Evolutionary conservation across 257 asterid genomes (phyloP).

Genomic region (Galeopsis tetrahit): DNA sequence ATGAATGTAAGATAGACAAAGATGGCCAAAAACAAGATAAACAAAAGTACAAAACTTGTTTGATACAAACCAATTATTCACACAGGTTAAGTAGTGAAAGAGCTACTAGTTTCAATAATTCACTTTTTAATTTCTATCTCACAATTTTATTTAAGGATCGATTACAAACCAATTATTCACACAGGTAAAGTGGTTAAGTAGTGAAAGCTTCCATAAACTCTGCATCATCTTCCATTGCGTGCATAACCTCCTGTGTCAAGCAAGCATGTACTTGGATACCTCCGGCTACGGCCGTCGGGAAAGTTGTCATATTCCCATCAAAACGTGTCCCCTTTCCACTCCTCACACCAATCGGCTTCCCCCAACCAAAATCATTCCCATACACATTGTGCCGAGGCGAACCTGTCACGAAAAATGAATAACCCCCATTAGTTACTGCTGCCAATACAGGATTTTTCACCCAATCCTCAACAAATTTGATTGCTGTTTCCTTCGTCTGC

Average conservation of each 20-base stretch:
- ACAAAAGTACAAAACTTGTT: too few species aligned
- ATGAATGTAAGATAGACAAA: too few species aligned
- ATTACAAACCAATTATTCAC: too few species aligned
- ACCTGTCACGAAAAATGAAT: constrained; percentile 32
- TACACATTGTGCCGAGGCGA: constrained; percentile 42
- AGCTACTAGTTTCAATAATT: too few species aligned
- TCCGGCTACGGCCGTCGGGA: constrained; percentile 41
- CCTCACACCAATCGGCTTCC: constrained; percentile 59
- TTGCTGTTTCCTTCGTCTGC: constrained; percentile 28
- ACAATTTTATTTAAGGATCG: too few species aligned
- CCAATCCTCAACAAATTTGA: constrained; percentile 35
- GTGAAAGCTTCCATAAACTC: constrained; percentile 42
- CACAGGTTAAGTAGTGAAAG: too few species aligned
- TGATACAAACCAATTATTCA: too few species aligned
- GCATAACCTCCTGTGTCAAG: constrained; percentile 38
- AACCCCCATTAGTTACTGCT: neutral
- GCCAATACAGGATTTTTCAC: constrained; percentile 28
- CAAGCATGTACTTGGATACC: constrained; percentile 54
- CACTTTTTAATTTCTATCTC: too few species aligned
- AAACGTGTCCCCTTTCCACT: constrained; percentile 44
- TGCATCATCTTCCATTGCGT: constrained; percentile 39
- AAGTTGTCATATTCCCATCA: constrained; percentile 50
- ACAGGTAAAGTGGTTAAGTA: too few species aligned
- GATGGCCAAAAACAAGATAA: too few species aligned
- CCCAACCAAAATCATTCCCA: constrained; percentile 10